Conservation (phyloP, 176 grass and related monocot species). For the Oryza australiensis region DNA sequence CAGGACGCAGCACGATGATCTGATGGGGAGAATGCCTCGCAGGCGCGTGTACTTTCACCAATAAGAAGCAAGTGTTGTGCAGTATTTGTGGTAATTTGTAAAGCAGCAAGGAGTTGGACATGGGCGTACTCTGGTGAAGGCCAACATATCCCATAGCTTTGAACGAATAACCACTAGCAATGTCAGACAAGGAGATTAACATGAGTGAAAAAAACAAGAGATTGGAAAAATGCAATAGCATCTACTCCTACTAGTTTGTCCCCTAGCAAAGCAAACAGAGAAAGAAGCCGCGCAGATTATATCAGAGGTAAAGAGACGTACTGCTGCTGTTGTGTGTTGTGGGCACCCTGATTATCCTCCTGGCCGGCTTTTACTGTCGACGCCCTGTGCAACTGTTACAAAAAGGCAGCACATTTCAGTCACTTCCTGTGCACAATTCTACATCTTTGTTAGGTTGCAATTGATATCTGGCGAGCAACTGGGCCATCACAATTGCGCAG, state of each 20-base stretch:
- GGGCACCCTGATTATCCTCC: neutral
- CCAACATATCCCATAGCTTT: no score
- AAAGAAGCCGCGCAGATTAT: neutral
- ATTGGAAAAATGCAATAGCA: neutral
- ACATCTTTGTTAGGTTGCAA: constrained; percentile 31
- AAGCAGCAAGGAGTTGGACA: neutral
- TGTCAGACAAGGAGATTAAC: neutral
- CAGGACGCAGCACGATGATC: neutral
- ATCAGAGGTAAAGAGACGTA: neutral
- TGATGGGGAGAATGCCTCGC: constrained; percentile 3
- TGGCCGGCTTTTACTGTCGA: constrained; percentile 14
- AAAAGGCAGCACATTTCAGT: neutral
- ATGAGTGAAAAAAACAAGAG: neutral
- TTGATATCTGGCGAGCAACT: neutral
- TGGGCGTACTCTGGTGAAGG: neutral
- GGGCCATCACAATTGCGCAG: constrained; percentile 24
- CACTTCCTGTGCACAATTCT: neutral
- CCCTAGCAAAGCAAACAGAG: neutral
- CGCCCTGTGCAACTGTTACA: neutral
- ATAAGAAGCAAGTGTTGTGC: neutral
- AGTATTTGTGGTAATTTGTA: neutral
- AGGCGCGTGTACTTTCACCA: neutral
- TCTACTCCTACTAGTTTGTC: neutral
- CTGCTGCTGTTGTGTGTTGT: neutral
- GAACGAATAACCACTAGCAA: neutral